A percentile compares a stretch with the other conserved stretches of the same genome.
These are phyloP conservation scores for Amanita polypyramis DNA, from an alignment of 768 basidiomycete genomes.

Conservation along the genomic window DNA sequence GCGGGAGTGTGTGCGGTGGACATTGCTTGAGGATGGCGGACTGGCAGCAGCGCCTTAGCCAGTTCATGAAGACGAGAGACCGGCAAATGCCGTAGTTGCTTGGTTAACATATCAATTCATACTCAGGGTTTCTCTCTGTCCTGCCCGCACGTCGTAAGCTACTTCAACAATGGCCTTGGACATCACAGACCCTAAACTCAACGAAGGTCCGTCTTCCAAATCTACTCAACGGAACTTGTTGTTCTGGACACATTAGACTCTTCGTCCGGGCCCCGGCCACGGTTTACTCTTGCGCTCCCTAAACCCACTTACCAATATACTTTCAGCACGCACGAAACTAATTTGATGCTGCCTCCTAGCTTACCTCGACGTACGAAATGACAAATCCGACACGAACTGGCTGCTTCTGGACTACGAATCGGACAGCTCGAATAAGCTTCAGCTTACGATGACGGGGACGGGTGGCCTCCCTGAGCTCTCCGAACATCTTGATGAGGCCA, in stretches of 20 bases:
- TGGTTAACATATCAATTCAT: not conserved
- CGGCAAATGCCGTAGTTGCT: constrained; percentile 3
- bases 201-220: constrained; percentile 42
- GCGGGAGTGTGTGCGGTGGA: constrained; percentile 1
- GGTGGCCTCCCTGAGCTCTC: constrained; percentile 75
- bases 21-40: not conserved
- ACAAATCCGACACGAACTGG: constrained; percentile 88
- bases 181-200: constrained; percentile 56
- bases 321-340: constrained; percentile 1
- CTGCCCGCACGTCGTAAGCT: constrained; percentile 7
- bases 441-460: constrained; percentile 67
- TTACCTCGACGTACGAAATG: constrained; percentile 77
- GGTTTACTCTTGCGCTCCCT: not conserved
- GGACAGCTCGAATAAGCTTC: constrained; percentile 74
- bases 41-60: constrained; percentile 5
- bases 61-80: not conserved
- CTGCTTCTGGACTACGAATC: constrained; percentile 82
- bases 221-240: not conserved
- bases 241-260: not conserved
- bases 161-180: constrained; percentile 8
- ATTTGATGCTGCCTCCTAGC: constrained; percentile 37
- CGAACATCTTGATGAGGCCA: constrained; percentile 56
- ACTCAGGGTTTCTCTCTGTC: not conserved
- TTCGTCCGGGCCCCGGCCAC: not conserved
- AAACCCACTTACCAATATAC: not conserved